Conservation (phyloP, 2,329 filamentous ascomycete genomes). For the Purpureocillium takamizusanense region DNA sequence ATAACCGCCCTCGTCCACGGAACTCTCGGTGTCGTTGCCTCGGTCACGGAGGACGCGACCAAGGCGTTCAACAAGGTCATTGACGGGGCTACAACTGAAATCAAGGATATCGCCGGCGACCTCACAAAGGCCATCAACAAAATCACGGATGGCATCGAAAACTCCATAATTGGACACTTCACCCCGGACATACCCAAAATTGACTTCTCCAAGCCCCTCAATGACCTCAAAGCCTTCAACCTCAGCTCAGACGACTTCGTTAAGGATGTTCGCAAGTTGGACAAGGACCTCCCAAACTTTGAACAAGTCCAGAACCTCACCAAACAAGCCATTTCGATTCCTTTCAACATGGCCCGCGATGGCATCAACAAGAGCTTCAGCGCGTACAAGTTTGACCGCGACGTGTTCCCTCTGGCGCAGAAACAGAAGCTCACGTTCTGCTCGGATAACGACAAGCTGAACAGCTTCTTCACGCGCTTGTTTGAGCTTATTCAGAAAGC, state of each 20-base stretch:
- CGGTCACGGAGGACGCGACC: slow-evolving; percentile 43
- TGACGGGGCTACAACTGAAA: slow-evolving; percentile 44
- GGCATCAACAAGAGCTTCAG: slow-evolving; percentile 63
- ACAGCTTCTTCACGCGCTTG: slow-evolving; percentile 72
- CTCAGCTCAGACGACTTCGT: slow-evolving; percentile 60
- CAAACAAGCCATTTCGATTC: slow-evolving; percentile 61
- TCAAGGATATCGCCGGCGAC: slow-evolving; percentile 48
- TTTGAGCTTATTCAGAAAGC: slow-evolving; percentile 57
- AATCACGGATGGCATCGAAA: slow-evolving; percentile 33
- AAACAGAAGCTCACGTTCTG: slow-evolving; percentile 84
- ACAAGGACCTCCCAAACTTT: slow-evolving; percentile 74
- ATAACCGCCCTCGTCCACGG: slow-evolving; percentile 77
- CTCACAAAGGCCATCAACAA: slow-evolving; percentile 38
- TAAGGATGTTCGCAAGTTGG: slow-evolving; percentile 60
- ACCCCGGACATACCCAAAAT: slow-evolving; percentile 39
- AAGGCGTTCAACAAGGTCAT: slow-evolving; percentile 40
- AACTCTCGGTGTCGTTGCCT: slow-evolving; percentile 58
- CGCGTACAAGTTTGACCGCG: slow-evolving; percentile 68
- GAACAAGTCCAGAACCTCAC: slow-evolving; percentile 76
- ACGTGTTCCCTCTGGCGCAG: slow-evolving; percentile 70
- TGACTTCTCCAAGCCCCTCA: slow-evolving; percentile 56
- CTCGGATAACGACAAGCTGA: slow-evolving; percentile 72
- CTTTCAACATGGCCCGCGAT: slow-evolving; percentile 71
- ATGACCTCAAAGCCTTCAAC: slow-evolving; percentile 59
- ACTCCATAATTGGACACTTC: slow-evolving; percentile 40